phyloP scores from a whole-genome alignment of 805 yeast genomes.

The Ogataea neopini region DNA sequence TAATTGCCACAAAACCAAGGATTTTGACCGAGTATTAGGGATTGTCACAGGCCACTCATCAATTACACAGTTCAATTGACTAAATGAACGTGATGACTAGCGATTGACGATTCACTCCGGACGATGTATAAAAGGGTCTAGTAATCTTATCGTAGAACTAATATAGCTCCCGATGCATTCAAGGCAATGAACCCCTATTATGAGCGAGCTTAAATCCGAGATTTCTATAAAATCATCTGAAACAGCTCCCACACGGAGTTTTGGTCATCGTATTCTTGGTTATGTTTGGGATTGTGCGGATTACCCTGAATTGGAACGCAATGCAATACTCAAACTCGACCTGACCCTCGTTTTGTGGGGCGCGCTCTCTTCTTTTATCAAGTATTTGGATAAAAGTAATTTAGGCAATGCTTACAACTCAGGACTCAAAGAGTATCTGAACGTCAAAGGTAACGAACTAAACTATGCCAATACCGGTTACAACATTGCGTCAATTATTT shows the following conservation, averaged over 20 bases:
- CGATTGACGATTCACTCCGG: too few relatives aligned
- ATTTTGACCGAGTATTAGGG: not conserved
- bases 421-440: slow-evolving; percentile 55
- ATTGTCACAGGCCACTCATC: too few relatives aligned
- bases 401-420: slow-evolving; percentile 63
- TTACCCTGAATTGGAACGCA: slow-evolving; percentile 37
- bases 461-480: slow-evolving; percentile 58
- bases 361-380: slow-evolving; percentile 40
- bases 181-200: not conserved
- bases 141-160: not conserved
- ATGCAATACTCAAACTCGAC: slow-evolving; percentile 35
- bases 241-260: not conserved
- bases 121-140: not conserved
- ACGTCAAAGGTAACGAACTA: slow-evolving; percentile 60
- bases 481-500: slow-evolving; percentile 56
- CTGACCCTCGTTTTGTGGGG: slow-evolving; percentile 31
- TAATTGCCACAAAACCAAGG: not conserved
- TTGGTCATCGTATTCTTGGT: slow-evolving; percentile 5
- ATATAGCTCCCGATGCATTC: too few relatives aligned
- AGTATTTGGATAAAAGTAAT: slow-evolving; percentile 60
- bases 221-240: not conserved
- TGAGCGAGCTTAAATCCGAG: slow-evolving; percentile 3
- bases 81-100: too few relatives aligned
- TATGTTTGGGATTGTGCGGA: slow-evolving; percentile 23
- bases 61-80: too few relatives aligned